These are phyloP conservation scores for Myxozyma neotropica DNA, from an alignment of 805 yeast species.

Conservation along the genomic window DNA sequence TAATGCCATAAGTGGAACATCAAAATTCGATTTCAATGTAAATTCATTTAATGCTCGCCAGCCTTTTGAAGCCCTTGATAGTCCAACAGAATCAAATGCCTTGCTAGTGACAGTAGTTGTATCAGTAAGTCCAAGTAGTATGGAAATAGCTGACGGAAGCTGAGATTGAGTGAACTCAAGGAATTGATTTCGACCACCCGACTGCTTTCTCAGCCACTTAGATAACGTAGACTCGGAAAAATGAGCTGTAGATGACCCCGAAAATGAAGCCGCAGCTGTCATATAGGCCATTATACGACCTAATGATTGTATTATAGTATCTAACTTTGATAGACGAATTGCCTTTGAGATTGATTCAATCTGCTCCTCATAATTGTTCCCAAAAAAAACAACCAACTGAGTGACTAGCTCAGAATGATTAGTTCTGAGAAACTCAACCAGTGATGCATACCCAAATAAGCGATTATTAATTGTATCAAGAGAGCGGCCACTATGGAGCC, in stretches of 20 bases:
- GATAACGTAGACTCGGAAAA: no score
- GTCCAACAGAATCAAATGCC: not conserved
- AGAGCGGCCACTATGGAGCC: constrained; percentile 4
- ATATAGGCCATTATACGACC: constrained; percentile 8
- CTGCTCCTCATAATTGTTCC: not conserved
- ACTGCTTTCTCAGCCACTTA: not conserved
- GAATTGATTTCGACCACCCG: not conserved
- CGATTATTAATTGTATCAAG: constrained; percentile 8
- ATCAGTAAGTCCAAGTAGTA: not conserved
- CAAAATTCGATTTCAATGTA: not conserved
- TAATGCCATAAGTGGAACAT: not conserved
- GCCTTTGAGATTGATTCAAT: not conserved
- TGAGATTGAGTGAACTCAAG: not conserved
- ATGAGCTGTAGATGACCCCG: not conserved
- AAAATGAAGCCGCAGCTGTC: not conserved
- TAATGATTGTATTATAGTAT: not conserved
- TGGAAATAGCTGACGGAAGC: not conserved
- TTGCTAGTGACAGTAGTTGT: not conserved
- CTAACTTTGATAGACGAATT: not conserved
- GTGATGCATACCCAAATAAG: constrained; percentile 30
- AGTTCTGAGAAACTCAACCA: constrained; percentile 9
- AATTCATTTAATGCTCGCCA: constrained; percentile 12
- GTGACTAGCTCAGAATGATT: constrained; percentile 11
- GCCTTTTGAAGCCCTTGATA: not conserved
- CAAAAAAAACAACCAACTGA: constrained; percentile 3